Conservation (phyloP, 805 yeast species). For the Zygoascus ofunaensis region DNA sequence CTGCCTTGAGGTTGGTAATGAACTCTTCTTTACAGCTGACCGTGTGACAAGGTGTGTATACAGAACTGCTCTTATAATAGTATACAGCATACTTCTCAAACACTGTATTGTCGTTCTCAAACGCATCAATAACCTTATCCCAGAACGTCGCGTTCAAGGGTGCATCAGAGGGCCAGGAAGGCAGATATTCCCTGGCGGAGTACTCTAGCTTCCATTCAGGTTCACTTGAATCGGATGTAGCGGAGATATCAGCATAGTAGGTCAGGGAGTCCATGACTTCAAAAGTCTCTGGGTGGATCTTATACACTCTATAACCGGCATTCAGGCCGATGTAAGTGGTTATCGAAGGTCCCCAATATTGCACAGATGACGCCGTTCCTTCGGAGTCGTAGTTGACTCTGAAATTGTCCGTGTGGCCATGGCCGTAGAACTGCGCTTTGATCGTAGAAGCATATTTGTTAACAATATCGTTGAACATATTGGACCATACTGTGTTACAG, state of each 20-base stretch:
- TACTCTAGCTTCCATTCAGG: background rate
- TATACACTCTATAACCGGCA: slow-evolving; percentile 1
- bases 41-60: background rate
- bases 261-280: slow-evolving; percentile 2
- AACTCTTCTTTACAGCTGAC: background rate
- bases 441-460: background rate
- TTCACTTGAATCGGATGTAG: background rate
- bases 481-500: background rate
- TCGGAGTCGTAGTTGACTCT: background rate
- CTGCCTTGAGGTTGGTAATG: background rate
- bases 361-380: background rate
- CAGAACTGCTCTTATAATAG: background rate
- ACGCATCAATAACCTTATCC: slow-evolving; percentile 38
- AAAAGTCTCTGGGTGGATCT: slow-evolving; percentile 1
- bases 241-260: background rate
- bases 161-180: slow-evolving; percentile 3
- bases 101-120: slow-evolving; percentile 34
- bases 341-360: background rate
- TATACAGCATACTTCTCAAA: background rate
- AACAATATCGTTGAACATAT: slow-evolving; percentile 1
- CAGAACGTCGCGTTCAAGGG: slow-evolving; percentile 12
- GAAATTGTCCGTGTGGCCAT: slow-evolving; percentile 1
- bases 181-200: background rate
- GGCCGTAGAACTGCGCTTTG: slow-evolving; percentile 2
- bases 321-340: slow-evolving; percentile 1